phyloP scores from a whole-genome alignment of 164 flowering plant species.

The Berberis vulgaris region DNA sequence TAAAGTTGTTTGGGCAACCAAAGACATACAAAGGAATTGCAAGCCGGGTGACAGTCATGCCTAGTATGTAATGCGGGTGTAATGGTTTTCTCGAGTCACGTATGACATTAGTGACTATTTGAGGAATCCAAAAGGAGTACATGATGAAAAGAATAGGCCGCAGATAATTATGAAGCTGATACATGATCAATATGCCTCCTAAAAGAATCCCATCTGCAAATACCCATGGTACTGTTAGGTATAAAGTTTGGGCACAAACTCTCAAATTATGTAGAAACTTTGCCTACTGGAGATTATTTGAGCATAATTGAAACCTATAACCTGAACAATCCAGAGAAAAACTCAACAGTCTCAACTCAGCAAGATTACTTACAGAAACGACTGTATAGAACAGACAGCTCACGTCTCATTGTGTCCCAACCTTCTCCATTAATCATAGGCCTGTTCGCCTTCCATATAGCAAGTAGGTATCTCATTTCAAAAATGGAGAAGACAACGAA shows the following conservation, averaged over 20 bases:
- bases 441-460: slow-evolving; percentile 97
- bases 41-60: slow-evolving; percentile 78
- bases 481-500: slow-evolving; percentile 95
- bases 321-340: no score
- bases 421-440: slow-evolving; percentile 80
- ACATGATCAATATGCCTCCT: slow-evolving; percentile 94
- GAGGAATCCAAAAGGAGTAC: slow-evolving; percentile 98
- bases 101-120: slow-evolving; percentile 67
- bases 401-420: slow-evolving; percentile 98
- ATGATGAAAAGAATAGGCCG: slow-evolving; percentile 70
- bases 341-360: no score
- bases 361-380: slow-evolving; percentile 82
- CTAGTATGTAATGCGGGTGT: slow-evolving; percentile 91
- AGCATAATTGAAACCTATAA: no score
- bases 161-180: slow-evolving; percentile 72
- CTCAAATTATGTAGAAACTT: no score
- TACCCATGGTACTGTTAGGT: neutral
- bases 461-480: slow-evolving; percentile 98
- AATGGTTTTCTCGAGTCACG: slow-evolving; percentile 94
- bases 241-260: neutral
- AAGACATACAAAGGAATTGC: slow-evolving; percentile 87
- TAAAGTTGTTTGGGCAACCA: slow-evolving; percentile 94
- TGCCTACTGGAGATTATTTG: no score
- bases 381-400: slow-evolving; percentile 86
- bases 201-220: slow-evolving; percentile 92